Percentiles rank a stretch among this genome's conserved stretches.
Conservation (phyloP, 352 stramenopile species). For the Phytophthora pisi region DNA sequence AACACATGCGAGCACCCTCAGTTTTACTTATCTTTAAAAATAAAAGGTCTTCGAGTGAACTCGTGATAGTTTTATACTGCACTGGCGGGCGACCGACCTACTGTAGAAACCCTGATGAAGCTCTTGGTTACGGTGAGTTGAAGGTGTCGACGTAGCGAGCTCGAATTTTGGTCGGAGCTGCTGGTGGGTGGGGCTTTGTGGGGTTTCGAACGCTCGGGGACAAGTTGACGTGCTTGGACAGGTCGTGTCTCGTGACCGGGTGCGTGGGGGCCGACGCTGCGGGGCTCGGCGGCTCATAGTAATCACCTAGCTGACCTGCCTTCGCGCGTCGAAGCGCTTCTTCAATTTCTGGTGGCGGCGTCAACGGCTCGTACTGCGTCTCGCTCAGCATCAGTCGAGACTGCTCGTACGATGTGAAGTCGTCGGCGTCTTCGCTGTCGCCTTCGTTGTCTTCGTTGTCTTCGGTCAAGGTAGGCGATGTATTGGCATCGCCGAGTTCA, state of each 20-base stretch:
- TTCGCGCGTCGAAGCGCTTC: slow-evolving; percentile 48
- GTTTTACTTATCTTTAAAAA: no score
- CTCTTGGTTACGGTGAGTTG: slow-evolving; percentile 18
- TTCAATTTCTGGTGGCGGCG: slow-evolving; percentile 47
- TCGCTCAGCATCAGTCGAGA: slow-evolving; percentile 23
- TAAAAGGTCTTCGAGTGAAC: no score
- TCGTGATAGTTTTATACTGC: no score
- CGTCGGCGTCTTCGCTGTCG: slow-evolving; percentile 29
- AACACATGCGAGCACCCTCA: no score
- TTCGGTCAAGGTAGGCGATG: slow-evolving; percentile 18
- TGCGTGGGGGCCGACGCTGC: slow-evolving; percentile 17
- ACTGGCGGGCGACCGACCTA: no score
- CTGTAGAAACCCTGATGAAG: not conserved
- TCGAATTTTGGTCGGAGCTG: slow-evolving; percentile 26
- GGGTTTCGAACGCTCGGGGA: slow-evolving; percentile 19
- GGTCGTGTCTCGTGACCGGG: slow-evolving; percentile 19
- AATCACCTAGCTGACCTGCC: slow-evolving; percentile 14
- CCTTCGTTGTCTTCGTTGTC: slow-evolving; percentile 1
- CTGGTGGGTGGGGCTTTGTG: slow-evolving; percentile 21
- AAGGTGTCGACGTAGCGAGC: slow-evolving; percentile 56
- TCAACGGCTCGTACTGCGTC: slow-evolving; percentile 39
- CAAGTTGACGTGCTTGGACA: slow-evolving; percentile 22
- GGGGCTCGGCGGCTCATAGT: slow-evolving; percentile 7
- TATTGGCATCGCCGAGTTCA: slow-evolving; percentile 16
- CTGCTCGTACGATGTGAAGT: slow-evolving; percentile 33